phyloP scores from a whole-genome alignment of 2,329 filamentous ascomycete genomes.

The Lecanicillium sp. region DNA sequence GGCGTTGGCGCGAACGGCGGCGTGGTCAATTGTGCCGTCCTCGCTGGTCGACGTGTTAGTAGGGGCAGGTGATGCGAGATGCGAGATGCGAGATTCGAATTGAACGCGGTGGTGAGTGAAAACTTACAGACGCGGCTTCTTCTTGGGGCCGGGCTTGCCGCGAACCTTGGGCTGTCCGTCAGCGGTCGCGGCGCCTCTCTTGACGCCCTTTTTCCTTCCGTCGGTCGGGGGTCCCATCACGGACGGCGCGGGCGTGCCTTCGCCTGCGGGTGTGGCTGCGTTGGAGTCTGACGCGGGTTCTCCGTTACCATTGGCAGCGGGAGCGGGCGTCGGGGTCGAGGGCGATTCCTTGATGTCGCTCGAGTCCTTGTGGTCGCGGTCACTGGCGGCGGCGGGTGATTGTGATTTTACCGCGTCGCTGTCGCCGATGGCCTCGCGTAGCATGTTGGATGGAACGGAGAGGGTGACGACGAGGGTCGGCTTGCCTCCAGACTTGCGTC shows the following conservation, averaged over 20 bases:
- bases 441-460: conserved; percentile 42
- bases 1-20: conserved; percentile 38
- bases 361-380: conserved; percentile 23
- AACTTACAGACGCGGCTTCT: conserved; percentile 88
- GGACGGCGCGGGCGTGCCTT: conserved; percentile 49
- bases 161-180: conserved; percentile 64
- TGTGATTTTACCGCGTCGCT: conserved; percentile 34
- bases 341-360: conserved; percentile 40
- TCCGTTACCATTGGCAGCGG: conserved; percentile 38
- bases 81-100: conserved; percentile 9
- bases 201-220: conserved; percentile 70
- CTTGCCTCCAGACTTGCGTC: conserved; percentile 34
- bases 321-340: conserved; percentile 34
- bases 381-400: conserved; percentile 37
- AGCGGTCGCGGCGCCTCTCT: conserved; percentile 57
- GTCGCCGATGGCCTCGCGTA: conserved; percentile 45
- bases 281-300: conserved; percentile 56
- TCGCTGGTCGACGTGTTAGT: conserved; percentile 39
- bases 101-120: background rate
- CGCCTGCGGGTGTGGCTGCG: conserved; percentile 49
- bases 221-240: conserved; percentile 56
- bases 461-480: conserved; percentile 43
- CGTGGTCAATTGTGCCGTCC: conserved; percentile 56
- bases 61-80: conserved; percentile 7
- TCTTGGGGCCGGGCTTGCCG: conserved; percentile 92